phyloP scores from a whole-genome alignment of 495 filamentous ascomycete species.

The Penicillium riverlandense region DNA sequence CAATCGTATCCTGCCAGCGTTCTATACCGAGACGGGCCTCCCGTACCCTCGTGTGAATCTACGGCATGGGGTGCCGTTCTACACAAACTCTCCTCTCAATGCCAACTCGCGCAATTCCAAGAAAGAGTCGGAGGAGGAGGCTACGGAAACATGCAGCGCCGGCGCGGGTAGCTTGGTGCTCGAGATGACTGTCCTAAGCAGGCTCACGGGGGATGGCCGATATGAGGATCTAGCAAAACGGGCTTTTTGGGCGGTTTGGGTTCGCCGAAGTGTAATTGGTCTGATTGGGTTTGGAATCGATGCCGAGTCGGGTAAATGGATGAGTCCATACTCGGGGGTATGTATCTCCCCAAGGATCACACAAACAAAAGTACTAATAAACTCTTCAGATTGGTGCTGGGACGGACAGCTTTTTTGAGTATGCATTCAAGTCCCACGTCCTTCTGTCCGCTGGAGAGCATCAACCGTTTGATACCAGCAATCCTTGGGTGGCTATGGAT shows the following conservation, averaged over 20 bases:
- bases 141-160: constrained; percentile 93
- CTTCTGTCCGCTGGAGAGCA: constrained; percentile 62
- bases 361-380: constrained; percentile 6
- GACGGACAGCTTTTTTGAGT: constrained; percentile 97
- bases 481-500: constrained; percentile 33
- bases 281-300: constrained; percentile 91
- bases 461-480: constrained; percentile 20
- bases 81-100: constrained; percentile 69
- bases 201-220: constrained; percentile 75
- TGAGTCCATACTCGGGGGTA: constrained; percentile 71
- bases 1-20: constrained; percentile 78
- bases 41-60: constrained; percentile 95
- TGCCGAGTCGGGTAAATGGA: constrained; percentile 86
- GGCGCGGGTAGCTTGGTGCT: constrained; percentile 90
- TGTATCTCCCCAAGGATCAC: constrained; percentile 6
- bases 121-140: constrained; percentile 43
- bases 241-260: constrained; percentile 95
- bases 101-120: constrained; percentile 7
- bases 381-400: constrained; percentile 70
- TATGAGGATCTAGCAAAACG: constrained; percentile 86
- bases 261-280: constrained; percentile 72
- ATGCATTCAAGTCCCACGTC: constrained; percentile 89
- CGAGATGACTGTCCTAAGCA: constrained; percentile 84
- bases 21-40: constrained; percentile 81
- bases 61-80: constrained; percentile 86